Evolutionary conservation across 2,329 filamentous ascomycete species (phyloP), one percentile per base, ranked within the genome.

Genomic region (Epicoccum nigrum): DNA sequence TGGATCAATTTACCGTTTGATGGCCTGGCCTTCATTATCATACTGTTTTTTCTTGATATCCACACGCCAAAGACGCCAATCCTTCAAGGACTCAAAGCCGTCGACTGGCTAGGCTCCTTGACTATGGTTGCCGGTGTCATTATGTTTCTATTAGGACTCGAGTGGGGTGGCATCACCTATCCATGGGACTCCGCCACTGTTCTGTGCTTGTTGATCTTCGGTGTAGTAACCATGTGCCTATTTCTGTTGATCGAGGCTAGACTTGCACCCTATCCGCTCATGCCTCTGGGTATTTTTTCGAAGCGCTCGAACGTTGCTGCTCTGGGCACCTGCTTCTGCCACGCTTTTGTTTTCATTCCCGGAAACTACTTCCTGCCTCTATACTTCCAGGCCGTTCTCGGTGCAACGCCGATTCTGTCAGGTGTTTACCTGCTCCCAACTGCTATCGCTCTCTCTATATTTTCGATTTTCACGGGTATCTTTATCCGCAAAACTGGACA

Each of bases 81-180:
- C 2, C 72, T 76, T 51, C 75, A 83, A 31, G 87, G 87, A 0
- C 72, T 90, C 7, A 83, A 82, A 54, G 83, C 83, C 0, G 84
- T 87, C 54, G 85, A 87, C 69, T 87, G 85, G 85, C 60, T 83
- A 5, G 89, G 88, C 1, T 84, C 82, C 1, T 45, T 87, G 9
- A 76, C 82, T 23, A 84, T 95, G 67, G 82, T 92, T 19, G 88
- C 88, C 33, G 90, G 87, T 16, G 92, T 89, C 0, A 78, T 95
- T 16, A 93, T 96, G 89, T 80, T 96, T 58, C 83, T 96, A 4
- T 84, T 96, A 33, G 92, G 91, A 0, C 83, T 96, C 9, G 88
- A 95, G 67, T 90, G 93, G 55, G 92, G 92, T 46, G 92, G 90
- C 40, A 83, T 91, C 12, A 49, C 80, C 17, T 84, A 83, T 57